Conservation (phyloP, 2,329 filamentous ascomycete genomes). For the Colletotrichum zoysiae region DNA sequence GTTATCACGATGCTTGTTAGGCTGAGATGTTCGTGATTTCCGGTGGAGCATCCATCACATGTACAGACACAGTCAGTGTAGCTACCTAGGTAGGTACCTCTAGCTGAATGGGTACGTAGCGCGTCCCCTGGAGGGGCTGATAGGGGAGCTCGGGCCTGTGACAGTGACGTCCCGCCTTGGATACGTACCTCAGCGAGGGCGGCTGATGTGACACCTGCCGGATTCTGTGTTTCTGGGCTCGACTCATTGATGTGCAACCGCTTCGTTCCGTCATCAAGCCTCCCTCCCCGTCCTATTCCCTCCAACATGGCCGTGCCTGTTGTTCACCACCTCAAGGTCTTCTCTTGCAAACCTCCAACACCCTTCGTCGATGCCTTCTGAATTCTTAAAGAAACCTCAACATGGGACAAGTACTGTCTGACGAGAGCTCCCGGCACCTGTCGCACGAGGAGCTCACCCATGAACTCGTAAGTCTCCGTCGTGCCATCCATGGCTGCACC, state of each 20-base stretch:
- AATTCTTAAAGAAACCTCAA: slow-evolving; percentile 39
- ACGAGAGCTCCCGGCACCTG: slow-evolving; percentile 57
- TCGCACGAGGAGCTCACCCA: slow-evolving; percentile 65
- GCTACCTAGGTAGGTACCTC: no score
- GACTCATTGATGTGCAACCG: slow-evolving; percentile 31
- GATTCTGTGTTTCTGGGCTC: neutral
- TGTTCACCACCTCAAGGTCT: slow-evolving; percentile 3
- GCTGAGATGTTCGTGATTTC: slow-evolving; percentile 10
- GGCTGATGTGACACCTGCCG: slow-evolving; percentile 31
- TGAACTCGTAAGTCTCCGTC: slow-evolving; percentile 60
- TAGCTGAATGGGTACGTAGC: neutral
- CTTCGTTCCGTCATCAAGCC: neutral
- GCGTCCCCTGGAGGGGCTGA: slow-evolving; percentile 13
- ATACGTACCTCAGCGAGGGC: neutral
- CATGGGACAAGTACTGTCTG: slow-evolving; percentile 67
- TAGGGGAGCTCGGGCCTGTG: slow-evolving; percentile 33
- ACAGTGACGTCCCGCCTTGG: slow-evolving; percentile 12
- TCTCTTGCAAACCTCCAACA: neutral
- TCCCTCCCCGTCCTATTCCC: slow-evolving; percentile 1
- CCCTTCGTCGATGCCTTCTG: slow-evolving; percentile 1
- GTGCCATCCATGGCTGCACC: neutral
- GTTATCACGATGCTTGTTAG: neutral
- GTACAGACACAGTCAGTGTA: slow-evolving; percentile 1
- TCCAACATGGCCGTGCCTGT: slow-evolving; percentile 20
- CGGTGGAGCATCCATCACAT: slow-evolving; percentile 7